Conservation (phyloP, 345 rosid genomes). For the Triadica sebifera region DNA sequence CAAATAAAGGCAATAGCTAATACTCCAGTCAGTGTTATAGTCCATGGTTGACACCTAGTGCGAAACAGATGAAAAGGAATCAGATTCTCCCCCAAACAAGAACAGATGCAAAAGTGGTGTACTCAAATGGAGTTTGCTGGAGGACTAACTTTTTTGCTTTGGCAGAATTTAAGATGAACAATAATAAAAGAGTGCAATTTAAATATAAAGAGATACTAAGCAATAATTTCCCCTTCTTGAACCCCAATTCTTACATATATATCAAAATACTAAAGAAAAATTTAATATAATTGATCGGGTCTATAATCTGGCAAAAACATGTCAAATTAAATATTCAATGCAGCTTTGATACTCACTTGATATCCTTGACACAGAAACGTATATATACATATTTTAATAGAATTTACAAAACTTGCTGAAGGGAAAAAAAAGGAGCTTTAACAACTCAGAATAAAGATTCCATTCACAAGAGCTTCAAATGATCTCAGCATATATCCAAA, state of each 20-base stretch:
- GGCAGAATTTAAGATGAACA: background rate
- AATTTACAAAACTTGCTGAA: background rate
- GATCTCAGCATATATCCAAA: background rate
- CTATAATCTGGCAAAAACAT: background rate
- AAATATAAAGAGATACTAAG: background rate
- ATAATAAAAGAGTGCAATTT: background rate
- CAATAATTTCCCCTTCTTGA: background rate
- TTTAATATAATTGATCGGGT: background rate
- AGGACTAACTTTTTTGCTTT: too few relatives aligned
- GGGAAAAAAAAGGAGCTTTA: background rate
- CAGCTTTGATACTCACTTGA: background rate
- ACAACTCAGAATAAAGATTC: background rate
- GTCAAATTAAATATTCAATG: background rate
- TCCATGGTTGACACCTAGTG: conserved; percentile 97
- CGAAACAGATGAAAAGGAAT: conserved; percentile 6
- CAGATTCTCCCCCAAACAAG: background rate
- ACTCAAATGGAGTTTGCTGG: background rate
- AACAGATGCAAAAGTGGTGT: background rate
- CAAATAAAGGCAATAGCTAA: conserved; percentile 62
- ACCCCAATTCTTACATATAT: background rate
- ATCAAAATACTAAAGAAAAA: background rate
- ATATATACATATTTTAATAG: background rate
- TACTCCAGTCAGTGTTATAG: conserved; percentile 66
- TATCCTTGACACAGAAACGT: background rate
- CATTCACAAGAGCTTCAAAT: background rate